A percentile compares a stretch with the other conserved stretches of the same genome.
Conservation (phyloP, 202 grass and related monocot genomes). For the Panicum hallii region DNA sequence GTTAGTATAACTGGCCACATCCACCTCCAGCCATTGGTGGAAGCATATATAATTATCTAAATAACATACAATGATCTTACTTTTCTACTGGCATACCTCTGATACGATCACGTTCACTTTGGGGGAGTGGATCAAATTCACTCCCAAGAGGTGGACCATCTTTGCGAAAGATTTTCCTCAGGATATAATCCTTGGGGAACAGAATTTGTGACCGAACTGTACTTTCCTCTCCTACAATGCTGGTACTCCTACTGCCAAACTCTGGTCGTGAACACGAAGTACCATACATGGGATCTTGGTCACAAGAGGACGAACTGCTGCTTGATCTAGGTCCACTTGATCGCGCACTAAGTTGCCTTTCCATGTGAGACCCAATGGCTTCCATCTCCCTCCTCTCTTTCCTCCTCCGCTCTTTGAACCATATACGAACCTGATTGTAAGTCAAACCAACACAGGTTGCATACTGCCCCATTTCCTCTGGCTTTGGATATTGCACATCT, state of each 20-base stretch:
- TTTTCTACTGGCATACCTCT: constrained; percentile 55
- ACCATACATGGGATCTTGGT: constrained; percentile 32
- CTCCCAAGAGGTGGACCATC: constrained; percentile 84
- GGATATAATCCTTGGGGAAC: constrained; percentile 80
- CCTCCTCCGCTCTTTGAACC: constrained; percentile 98
- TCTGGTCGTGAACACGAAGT: background rate
- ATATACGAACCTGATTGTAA: constrained; percentile 82
- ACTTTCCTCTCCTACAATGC: constrained; percentile 52
- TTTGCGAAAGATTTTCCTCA: constrained; percentile 88
- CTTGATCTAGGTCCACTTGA: constrained; percentile 50
- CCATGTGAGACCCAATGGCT: constrained; percentile 35
- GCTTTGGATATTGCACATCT: constrained; percentile 88
- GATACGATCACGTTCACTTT: constrained; percentile 37
- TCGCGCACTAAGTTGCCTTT: constrained; percentile 42
- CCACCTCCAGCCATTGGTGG: constrained; percentile 11
- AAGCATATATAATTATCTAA: background rate
- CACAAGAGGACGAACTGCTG: constrained; percentile 45
- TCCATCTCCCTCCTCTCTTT: constrained; percentile 77
- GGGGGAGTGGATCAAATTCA: constrained; percentile 67
- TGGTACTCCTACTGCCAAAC: constrained; percentile 41
- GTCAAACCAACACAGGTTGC: constrained; percentile 72
- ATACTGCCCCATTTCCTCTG: constrained; percentile 62
- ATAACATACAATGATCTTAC: constrained; percentile 10
- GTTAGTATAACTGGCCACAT: constrained; percentile 14
- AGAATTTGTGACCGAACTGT: constrained; percentile 64